A percentile compares a stretch with the other conserved stretches of the same genome.
Evolutionary conservation across 2,329 filamentous ascomycete genomes (phyloP).

Genomic region (Aspergillus felis): DNA sequence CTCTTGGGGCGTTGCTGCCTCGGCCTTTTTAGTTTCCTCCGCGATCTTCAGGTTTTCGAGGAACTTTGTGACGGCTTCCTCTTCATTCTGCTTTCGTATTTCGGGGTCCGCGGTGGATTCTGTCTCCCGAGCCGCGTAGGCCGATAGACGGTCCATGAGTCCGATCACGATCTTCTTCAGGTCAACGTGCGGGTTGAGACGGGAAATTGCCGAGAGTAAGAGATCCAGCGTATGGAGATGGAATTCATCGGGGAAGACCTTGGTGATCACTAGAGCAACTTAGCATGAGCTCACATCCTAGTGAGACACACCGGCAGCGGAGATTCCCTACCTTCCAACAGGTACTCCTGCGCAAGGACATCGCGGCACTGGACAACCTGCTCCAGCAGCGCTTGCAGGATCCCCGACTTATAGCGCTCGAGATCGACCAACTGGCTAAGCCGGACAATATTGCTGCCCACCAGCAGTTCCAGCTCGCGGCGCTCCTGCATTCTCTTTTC

Average conservation of each 20-base stretch:
- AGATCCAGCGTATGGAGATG: slow-evolving; percentile 96
- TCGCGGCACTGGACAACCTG: slow-evolving; percentile 98
- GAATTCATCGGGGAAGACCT: slow-evolving; percentile 98
- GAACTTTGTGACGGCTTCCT: slow-evolving; percentile 74
- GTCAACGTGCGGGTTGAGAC: slow-evolving; percentile 93
- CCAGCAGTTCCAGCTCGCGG: slow-evolving; percentile 89
- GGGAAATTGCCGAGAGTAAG: slow-evolving; percentile 86
- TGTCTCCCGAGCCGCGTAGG: slow-evolving; percentile 88
- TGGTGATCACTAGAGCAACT: slow-evolving; percentile 72
- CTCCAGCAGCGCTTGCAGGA: slow-evolving; percentile 83
- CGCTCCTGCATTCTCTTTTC: slow-evolving; percentile 91
- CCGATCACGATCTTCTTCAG: slow-evolving; percentile 98
- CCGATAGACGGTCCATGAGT: slow-evolving; percentile 91
- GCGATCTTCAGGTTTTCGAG: slow-evolving; percentile 70
- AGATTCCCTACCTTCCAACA: slow-evolving; percentile 65
- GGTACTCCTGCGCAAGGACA: slow-evolving; percentile 93
- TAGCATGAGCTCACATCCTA: slow-evolving; percentile 4
- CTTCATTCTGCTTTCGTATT: slow-evolving; percentile 72
- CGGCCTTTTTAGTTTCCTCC: slow-evolving; percentile 52
- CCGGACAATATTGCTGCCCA: slow-evolving; percentile 93
- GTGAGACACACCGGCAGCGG: background rate
- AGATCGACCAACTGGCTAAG: slow-evolving; percentile 94
- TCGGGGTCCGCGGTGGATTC: slow-evolving; percentile 66
- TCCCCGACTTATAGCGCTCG: slow-evolving; percentile 87
- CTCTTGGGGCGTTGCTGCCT: slow-evolving; percentile 28